Conservation (phyloP, 164 flowering plant genomes). For the Annona cherimola region DNA sequence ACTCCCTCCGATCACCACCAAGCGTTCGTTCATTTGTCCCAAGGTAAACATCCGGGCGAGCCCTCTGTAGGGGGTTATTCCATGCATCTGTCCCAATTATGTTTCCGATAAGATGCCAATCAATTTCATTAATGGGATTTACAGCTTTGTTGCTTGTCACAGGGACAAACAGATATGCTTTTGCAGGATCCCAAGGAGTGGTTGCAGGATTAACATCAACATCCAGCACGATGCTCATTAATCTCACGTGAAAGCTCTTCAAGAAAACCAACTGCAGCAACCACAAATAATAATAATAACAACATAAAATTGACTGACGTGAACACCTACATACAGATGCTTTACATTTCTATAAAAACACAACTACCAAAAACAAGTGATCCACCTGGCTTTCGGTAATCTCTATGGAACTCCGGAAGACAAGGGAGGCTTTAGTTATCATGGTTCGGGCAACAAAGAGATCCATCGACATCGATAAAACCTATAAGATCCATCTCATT, state of each 20-base stretch:
- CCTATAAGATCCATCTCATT: slow-evolving; percentile 35
- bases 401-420: slow-evolving; percentile 58
- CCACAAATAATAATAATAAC: slow-evolving; percentile 3
- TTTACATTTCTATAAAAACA: neutral
- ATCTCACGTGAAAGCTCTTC: slow-evolving; percentile 93
- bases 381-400: slow-evolving; percentile 68
- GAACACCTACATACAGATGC: neutral
- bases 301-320: neutral
- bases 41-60: slow-evolving; percentile 95
- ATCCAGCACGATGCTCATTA: slow-evolving; percentile 97
- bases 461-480: slow-evolving; percentile 99
- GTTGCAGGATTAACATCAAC: slow-evolving; percentile 98
- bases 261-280: slow-evolving; percentile 67
- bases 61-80: slow-evolving; percentile 93
- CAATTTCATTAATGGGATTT: slow-evolving; percentile 57
- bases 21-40: slow-evolving; percentile 95
- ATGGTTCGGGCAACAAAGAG: slow-evolving; percentile 95
- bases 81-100: slow-evolving; percentile 63
- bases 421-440: slow-evolving; percentile 80
- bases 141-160: slow-evolving; percentile 38
- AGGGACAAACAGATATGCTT: slow-evolving; percentile 93
- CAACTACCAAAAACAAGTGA: slow-evolving; percentile 5
- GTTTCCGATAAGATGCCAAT: slow-evolving; percentile 68
- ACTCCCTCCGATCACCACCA: slow-evolving; percentile 96
- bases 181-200: slow-evolving; percentile 99